Conservation (phyloP, 2,329 filamentous ascomycete genomes). For the Monosporascus sp. region DNA sequence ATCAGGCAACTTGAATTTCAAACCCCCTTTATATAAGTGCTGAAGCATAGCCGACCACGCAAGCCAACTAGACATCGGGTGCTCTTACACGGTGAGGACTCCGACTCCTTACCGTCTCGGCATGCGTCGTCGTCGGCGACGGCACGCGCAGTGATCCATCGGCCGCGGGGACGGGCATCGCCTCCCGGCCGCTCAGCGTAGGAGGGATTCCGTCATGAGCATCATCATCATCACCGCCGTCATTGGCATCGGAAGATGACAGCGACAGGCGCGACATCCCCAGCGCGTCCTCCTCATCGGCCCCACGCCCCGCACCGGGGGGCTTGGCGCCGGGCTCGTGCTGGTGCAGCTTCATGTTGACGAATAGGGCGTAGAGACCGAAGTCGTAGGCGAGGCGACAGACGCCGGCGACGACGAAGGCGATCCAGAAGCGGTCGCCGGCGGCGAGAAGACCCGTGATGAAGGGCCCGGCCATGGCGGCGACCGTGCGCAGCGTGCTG, state of each 20-base stretch:
- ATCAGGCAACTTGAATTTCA: too few relatives aligned
- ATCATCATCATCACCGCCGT: background rate
- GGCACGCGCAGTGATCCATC: background rate
- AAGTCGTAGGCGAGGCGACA: constrained; percentile 52
- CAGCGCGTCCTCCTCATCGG: constrained; percentile 2
- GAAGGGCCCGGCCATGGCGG: constrained; percentile 48
- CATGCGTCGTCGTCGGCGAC: background rate
- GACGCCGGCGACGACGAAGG: constrained; percentile 51
- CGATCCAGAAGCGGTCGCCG: constrained; percentile 53
- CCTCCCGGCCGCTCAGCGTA: too few relatives aligned
- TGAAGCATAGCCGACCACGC: too few relatives aligned
- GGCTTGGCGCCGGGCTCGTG: constrained; percentile 28
- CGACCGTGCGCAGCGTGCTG: constrained; percentile 53
- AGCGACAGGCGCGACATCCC: background rate
- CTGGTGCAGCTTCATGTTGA: constrained; percentile 49
- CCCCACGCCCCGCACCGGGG: background rate
- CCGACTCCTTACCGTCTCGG: background rate
- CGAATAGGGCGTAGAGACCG: constrained; percentile 53
- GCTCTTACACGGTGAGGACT: background rate
- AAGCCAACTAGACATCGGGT: background rate
- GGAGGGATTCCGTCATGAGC: background rate
- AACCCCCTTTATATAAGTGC: too few relatives aligned
- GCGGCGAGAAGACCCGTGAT: constrained; percentile 52
- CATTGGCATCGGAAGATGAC: background rate
- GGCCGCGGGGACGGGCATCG: background rate